Percentiles rank a stretch among this genome's conserved stretches.
These are phyloP conservation scores for Coprinellus aureogranulatus DNA, from an alignment of 768 basidiomycete genomes.

Conservation along the genomic window DNA sequence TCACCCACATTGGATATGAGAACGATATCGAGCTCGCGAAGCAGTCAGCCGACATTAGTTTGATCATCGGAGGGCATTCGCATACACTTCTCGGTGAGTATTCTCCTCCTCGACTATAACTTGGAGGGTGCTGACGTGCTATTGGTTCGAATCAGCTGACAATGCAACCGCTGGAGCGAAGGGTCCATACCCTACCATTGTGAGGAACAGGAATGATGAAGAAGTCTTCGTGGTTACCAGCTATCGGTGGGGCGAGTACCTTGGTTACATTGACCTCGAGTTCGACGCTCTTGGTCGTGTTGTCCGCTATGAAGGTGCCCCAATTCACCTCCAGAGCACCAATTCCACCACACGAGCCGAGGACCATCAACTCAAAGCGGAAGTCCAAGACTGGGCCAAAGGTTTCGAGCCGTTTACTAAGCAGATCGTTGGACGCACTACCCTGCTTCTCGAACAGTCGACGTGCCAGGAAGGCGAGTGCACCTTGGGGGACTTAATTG, in stretches of 20 bases:
- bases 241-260: constrained; percentile 46
- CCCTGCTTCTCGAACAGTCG: constrained; percentile 33
- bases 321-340: constrained; percentile 36
- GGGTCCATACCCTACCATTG: constrained; percentile 46
- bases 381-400: constrained; percentile 37
- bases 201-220: constrained; percentile 40
- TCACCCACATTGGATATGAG: constrained; percentile 48
- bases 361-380: constrained; percentile 34
- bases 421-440: constrained; percentile 36
- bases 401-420: constrained; percentile 34
- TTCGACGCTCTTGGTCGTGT: constrained; percentile 39
- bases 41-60: constrained; percentile 35
- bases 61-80: constrained; percentile 44
- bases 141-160: constrained; percentile 1
- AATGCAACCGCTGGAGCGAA: constrained; percentile 29
- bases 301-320: constrained; percentile 38
- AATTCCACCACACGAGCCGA: constrained; percentile 28
- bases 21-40: constrained; percentile 40
- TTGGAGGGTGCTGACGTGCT: no score
- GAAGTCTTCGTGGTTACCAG: constrained; percentile 47
- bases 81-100: constrained; percentile 42
- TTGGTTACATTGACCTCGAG: constrained; percentile 43
- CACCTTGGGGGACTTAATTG: constrained; percentile 40
- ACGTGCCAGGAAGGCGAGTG: constrained; percentile 42
- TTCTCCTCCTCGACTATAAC: no score